These are phyloP conservation scores for Orbilia blumenaviensis DNA, from an alignment of 2,329 filamentous ascomycete species.

Conservation along the genomic window DNA sequence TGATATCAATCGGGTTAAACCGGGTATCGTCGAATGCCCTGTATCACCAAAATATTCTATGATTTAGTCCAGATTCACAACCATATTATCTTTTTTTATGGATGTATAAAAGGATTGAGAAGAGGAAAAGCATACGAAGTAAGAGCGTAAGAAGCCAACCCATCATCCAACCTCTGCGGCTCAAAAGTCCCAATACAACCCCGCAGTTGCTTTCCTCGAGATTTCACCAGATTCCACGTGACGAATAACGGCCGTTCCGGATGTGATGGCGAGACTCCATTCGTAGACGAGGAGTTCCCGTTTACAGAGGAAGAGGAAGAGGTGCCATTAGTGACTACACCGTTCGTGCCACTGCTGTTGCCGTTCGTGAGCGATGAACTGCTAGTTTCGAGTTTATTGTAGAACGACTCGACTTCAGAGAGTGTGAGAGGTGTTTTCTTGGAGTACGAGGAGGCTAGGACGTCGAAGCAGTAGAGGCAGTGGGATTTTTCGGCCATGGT, in stretches of 20 bases:
- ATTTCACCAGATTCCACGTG: constrained; percentile 81
- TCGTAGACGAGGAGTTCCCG: constrained; percentile 8
- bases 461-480: constrained; percentile 93
- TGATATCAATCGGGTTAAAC: constrained; percentile 67
- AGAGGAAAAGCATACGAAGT: constrained; percentile 69
- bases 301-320: too few species aligned
- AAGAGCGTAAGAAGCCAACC: constrained; percentile 81
- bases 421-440: constrained; percentile 70
- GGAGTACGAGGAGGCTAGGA: constrained; percentile 78
- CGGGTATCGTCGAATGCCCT: constrained; percentile 70
- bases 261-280: constrained; percentile 59
- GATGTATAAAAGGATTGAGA: too few species aligned
- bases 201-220: constrained; percentile 67
- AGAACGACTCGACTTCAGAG: constrained; percentile 74
- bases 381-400: constrained; percentile 65
- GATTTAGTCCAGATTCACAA: background rate
- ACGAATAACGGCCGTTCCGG: constrained; percentile 82
- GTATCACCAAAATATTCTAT: background rate
- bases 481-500: constrained; percentile 84
- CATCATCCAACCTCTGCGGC: constrained; percentile 74
- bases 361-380: constrained; percentile 23
- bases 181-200: constrained; percentile 98
- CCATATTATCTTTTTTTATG: too few species aligned
- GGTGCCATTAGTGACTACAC: constrained; percentile 58
- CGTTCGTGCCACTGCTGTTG: background rate